These are phyloP conservation scores for Mucor lusitanicus DNA, from an alignment of 371 early-diverging fungal genomes.

Conservation along the genomic window DNA sequence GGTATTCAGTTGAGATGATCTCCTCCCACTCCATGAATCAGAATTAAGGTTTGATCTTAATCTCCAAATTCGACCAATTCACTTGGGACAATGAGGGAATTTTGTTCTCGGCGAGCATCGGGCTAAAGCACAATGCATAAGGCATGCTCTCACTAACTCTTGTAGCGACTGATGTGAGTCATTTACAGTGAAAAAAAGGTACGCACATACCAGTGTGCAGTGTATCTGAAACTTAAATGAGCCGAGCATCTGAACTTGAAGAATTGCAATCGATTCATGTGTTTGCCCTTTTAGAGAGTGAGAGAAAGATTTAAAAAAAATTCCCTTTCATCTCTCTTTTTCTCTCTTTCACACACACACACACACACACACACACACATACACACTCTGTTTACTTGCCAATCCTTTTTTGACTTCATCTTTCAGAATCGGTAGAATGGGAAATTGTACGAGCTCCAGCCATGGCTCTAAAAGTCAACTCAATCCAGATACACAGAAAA, in stretches of 20 bases:
- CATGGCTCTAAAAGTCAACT: background rate
- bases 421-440: slow-evolving; percentile 15
- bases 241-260: background rate
- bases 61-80: too few relatives aligned
- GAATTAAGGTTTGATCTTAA: too few relatives aligned
- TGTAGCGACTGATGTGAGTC: background rate
- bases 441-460: slow-evolving; percentile 19
- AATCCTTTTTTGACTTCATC: background rate
- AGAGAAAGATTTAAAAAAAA: background rate
- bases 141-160: background rate
- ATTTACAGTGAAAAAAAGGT: background rate
- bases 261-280: background rate
- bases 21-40: too few relatives aligned
- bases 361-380: too few relatives aligned
- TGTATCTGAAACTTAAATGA: background rate
- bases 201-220: background rate
- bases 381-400: too few relatives aligned
- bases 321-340: background rate
- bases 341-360: background rate
- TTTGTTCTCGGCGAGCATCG: too few relatives aligned
- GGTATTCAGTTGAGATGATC: too few relatives aligned
- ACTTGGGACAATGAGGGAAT: too few relatives aligned
- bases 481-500: slow-evolving; percentile 29
- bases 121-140: too few relatives aligned
- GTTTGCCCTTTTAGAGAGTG: background rate